Base-by-base conservation (phyloP, 176 grass and related monocot genomes). In the Olyra latifolia region DNA sequence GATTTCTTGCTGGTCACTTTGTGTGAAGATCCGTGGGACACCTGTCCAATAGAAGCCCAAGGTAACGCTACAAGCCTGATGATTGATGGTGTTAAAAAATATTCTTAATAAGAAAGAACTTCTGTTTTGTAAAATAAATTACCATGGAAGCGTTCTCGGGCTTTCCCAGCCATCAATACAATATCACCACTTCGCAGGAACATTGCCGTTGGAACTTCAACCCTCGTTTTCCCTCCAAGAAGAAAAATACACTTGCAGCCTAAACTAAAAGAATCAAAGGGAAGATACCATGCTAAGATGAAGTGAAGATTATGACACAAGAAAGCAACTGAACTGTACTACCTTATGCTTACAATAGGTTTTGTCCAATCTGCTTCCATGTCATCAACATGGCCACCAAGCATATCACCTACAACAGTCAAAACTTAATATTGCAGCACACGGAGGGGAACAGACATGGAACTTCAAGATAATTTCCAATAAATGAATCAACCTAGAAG, bases 291-390 rank as follows among this genome's bases (percentile, higher is more conserved):
- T 56, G 16, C 24, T 59, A 64, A 39, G 28, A 17, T 46, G 20
- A 74, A 81, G 19, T 17, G n/a, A 72, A 72, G 46, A 89, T 40
- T 1, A 52, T 12, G 2, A 77, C 56, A 32, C 11, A 77, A 5
- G 11, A 55, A 49, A 75, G 17, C 19, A 59, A 71, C 44, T 45
- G 30, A 57, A 75, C 4, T 41, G 14, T 52, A 28, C 62, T 79
- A 94, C 95, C 92, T 98, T 83, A 94, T 86, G 85, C 92, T 98
- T 22, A 94, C 90, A 85, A 98, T 94, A 78, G 92, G 95, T 84
- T 90, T 94, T 69, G 85, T 93, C 92, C 89, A 94, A 89, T 98
- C 90, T 66, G 82, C 88, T 93, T 94, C 95, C 92, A 98, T 94
- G 89, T 98, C 92, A 85, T 94, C 95, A 70, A 98, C 84, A 29